Evolutionary conservation across 2,329 filamentous ascomycete species (phyloP), one percentile per base, ranked within the genome.

Genomic region (Stemphylium lycopersici): DNA sequence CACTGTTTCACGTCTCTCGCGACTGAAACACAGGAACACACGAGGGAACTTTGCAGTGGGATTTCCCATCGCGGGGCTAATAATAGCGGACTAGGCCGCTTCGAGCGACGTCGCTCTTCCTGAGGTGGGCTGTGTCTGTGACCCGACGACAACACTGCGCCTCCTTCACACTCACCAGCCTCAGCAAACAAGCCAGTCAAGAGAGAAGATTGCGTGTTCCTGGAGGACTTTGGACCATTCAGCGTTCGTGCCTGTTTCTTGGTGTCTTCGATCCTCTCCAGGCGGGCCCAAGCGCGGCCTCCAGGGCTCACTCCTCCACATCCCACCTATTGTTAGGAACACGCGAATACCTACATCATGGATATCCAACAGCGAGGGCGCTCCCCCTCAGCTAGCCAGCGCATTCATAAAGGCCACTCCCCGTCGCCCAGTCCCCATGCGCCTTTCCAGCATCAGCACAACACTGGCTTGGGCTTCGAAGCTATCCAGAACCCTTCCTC

Each of bases 371-470:
- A 82, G 70, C 79, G 83, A 72, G 84, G 84, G 71, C 85, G 85
- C 70, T 88, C 86, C 65, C 84, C 82, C 63, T 87, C 87, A 68
- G 79, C 80, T 70, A 80, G 81, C 61, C 81, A 83, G 65, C 72
- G 67, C 71, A 73, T 79, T 79, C 81, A 86, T 87, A 88, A 89
- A 87, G 89, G 83, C 74, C 85, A 86, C 74, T 83, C 79, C 63
- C 86, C 85, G 75, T 88, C 87, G 67, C 84, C 86, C 66, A 85
- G 85, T 71, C 83, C 83, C 73, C 82, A 74, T 68, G 74, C 76
- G 75, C 80, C 80, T 66, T 84, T 82, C 68, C 78, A 81, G 71
- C 80, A 80, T 47, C 82, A 66, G 24, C 51, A 63, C 48, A 85
- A 84, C 69, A 80, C 88, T 68, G 83, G 77, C 59, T 77, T 87